Evolutionary conservation across 345 rosid genomes (phyloP).

Genomic region (Gossypioides kirkii): DNA sequence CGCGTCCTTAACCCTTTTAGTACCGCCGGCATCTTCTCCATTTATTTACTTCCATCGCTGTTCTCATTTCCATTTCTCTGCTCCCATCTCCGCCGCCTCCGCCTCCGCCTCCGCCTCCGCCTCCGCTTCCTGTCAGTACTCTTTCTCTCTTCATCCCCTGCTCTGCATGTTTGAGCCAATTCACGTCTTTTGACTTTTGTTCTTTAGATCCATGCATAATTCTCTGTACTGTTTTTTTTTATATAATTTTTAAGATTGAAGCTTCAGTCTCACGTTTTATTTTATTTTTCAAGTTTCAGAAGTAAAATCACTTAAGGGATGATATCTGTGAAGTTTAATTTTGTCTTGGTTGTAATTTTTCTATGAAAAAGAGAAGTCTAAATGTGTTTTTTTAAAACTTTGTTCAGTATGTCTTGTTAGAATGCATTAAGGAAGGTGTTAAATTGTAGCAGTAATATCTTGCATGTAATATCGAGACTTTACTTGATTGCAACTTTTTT

Average conservation of each 20-base stretch:
- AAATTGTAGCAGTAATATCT: background rate
- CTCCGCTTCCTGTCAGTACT: constrained; percentile 27
- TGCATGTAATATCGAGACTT: constrained; percentile 11
- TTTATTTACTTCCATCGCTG: constrained; percentile 32
- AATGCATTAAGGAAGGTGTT: constrained; percentile 13
- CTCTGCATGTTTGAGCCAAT: background rate
- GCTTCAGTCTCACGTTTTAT: background rate
- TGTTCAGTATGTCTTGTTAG: constrained; percentile 9
- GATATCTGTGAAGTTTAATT: background rate
- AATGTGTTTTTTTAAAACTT: background rate
- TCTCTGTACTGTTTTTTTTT: background rate
- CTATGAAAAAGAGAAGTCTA: background rate
- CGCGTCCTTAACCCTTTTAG: constrained; percentile 25
- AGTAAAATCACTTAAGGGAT: background rate
- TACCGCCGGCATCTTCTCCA: constrained; percentile 40
- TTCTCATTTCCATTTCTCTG: constrained; percentile 19
- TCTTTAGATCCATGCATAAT: background rate
- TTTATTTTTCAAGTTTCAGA: background rate
- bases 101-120: constrained; percentile 26
- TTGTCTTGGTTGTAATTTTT: background rate
- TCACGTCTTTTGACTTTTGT: background rate
- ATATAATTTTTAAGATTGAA: background rate
- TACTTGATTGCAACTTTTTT: background rate
- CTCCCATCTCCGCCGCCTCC: background rate
- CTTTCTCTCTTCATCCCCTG: background rate